These are phyloP conservation scores for Alternaria sp. DNA, from an alignment of 2,329 filamentous ascomycete genomes.

Conservation along the genomic window DNA sequence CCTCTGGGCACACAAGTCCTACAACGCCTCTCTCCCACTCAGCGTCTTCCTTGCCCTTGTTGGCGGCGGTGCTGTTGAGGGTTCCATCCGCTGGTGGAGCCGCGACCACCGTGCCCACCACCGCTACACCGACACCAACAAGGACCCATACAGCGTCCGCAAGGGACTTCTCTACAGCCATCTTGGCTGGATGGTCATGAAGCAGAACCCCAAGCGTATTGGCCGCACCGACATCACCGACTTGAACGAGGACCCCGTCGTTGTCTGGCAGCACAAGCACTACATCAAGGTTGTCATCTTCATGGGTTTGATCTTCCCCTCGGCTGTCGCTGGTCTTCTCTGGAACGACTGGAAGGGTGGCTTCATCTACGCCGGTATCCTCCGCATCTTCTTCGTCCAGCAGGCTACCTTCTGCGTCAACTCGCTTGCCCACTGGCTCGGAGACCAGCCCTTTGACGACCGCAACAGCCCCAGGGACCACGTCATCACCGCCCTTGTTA, in stretches of 20 bases:
- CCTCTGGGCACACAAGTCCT: slow-evolving; percentile 71
- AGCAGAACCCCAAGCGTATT: slow-evolving; percentile 63
- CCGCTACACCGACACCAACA: slow-evolving; percentile 62
- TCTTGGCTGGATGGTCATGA: slow-evolving; percentile 64
- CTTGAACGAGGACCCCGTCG: slow-evolving; percentile 61
- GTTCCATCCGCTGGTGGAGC: slow-evolving; percentile 62
- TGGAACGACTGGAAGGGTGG: slow-evolving; percentile 62
- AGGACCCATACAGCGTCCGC: slow-evolving; percentile 63
- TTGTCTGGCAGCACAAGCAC: slow-evolving; percentile 61
- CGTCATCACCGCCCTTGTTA: slow-evolving; percentile 54
- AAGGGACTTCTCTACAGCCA: slow-evolving; percentile 63
- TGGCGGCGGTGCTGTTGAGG: slow-evolving; percentile 60
- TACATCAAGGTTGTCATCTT: slow-evolving; percentile 59
- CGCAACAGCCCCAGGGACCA: slow-evolving; percentile 56
- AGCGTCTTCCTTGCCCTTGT: slow-evolving; percentile 60
- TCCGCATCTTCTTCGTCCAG: slow-evolving; percentile 63
- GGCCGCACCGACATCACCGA: slow-evolving; percentile 62
- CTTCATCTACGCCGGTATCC: slow-evolving; percentile 62
- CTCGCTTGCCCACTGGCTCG: slow-evolving; percentile 63
- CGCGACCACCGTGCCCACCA: slow-evolving; percentile 62
- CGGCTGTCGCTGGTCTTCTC: slow-evolving; percentile 57
- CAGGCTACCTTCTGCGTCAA: slow-evolving; percentile 65
- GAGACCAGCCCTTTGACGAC: slow-evolving; percentile 57
- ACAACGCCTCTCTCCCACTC: slow-evolving; percentile 56
- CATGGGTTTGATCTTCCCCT: slow-evolving; percentile 60